Conservation (phyloP, 2,329 filamentous ascomycete genomes). For the Ophiostoma angusticollis region DNA sequence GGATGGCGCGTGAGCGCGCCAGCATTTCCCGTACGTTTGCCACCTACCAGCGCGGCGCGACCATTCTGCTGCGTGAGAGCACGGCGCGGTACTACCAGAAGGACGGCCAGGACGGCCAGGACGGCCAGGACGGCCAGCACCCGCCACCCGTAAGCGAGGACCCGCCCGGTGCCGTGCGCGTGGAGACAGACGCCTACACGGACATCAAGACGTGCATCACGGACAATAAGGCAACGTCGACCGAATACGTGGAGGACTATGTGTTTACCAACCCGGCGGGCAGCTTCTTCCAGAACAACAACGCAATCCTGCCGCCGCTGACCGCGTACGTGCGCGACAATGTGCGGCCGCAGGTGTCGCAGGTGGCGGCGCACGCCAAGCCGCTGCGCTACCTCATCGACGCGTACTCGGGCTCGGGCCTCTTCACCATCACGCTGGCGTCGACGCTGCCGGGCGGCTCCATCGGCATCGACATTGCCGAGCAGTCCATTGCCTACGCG, state of each 20-base stretch:
- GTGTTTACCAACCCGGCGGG: constrained; percentile 85
- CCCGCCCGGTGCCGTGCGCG: constrained; percentile 30
- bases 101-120: background rate
- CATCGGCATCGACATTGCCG: constrained; percentile 82
- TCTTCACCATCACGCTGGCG: constrained; percentile 92
- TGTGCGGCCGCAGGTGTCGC: constrained; percentile 41
- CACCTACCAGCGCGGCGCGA: constrained; percentile 70
- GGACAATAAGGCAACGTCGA: constrained; percentile 67
- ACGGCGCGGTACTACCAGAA: constrained; percentile 52
- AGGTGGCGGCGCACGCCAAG: constrained; percentile 1
- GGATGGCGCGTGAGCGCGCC: constrained; percentile 66
- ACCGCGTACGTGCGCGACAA: constrained; percentile 75
- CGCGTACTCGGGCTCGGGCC: constrained; percentile 91
- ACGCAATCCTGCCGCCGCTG: constrained; percentile 82
- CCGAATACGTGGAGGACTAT: constrained; percentile 78
- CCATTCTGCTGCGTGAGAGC: constrained; percentile 76
- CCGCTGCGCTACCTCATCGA: constrained; percentile 77
- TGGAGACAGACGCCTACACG: constrained; percentile 46
- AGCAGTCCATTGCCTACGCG: constrained; percentile 65
- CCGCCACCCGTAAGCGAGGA: constrained; percentile 13
- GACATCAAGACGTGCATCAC: constrained; percentile 86
- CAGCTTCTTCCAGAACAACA: constrained; percentile 99
- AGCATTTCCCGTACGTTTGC: constrained; percentile 58
- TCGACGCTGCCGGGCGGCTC: constrained; percentile 68
- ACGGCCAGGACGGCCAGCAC: background rate